A percentile compares a stretch with the other conserved stretches of the same genome.
Conservation (phyloP, 768 basidiomycete species). For the Crassisporium funariophilum region DNA sequence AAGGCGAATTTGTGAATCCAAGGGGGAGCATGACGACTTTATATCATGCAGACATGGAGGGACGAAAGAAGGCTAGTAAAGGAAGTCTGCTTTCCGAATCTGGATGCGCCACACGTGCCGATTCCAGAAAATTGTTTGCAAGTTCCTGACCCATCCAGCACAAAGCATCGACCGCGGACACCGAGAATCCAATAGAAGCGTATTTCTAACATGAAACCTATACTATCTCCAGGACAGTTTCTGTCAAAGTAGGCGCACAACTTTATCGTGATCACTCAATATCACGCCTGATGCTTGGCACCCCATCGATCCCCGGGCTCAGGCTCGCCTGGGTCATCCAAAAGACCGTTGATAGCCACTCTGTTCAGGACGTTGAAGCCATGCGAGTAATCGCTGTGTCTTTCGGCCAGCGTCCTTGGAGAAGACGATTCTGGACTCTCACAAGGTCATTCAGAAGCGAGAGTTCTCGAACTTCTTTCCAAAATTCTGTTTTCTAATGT, state of each 20-base stretch:
- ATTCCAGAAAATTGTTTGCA: too few species aligned
- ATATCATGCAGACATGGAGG: conserved; percentile 19
- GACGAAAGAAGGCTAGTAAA: conserved; percentile 28
- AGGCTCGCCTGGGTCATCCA: too few species aligned
- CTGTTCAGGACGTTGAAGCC: too few species aligned
- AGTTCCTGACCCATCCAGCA: too few species aligned
- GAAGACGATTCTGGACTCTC: too few species aligned
- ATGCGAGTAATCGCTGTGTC: too few species aligned
- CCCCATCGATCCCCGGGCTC: not conserved
- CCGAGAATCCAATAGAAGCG: conserved; percentile 14
- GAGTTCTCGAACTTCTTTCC: too few species aligned
- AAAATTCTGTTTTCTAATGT: too few species aligned
- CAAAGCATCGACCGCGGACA: conserved; percentile 21
- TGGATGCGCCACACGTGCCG: conserved; percentile 15
- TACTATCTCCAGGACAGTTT: conserved; percentile 24
- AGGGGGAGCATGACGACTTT: conserved; percentile 19
- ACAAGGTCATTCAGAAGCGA: too few species aligned
- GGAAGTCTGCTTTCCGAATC: conserved; percentile 33
- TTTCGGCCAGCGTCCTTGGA: too few species aligned
- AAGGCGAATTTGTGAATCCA: conserved; percentile 13
- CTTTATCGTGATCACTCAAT: too few species aligned
- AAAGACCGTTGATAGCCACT: too few species aligned
- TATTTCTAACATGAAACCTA: conserved; percentile 21
- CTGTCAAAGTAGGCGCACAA: conserved; percentile 25
- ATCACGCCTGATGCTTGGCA: not conserved